These are phyloP conservation scores for Cyclotella kingstonii DNA, from an alignment of 108 stramenopile species.

Conservation along the genomic window DNA sequence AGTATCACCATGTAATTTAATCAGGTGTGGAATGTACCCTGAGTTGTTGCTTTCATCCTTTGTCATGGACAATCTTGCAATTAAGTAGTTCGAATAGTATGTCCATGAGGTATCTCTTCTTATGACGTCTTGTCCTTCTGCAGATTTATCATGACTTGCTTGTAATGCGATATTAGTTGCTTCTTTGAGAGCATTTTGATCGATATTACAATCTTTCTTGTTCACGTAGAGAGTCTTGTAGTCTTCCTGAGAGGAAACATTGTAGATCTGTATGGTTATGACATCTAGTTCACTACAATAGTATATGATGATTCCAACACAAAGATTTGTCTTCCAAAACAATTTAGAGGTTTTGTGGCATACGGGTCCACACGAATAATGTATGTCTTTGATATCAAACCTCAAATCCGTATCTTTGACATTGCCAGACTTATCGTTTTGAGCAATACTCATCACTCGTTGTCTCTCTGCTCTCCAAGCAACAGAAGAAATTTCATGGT, in stretches of 20 bases:
- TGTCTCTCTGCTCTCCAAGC: slow-evolving; percentile 45
- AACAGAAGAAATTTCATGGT: slow-evolving; percentile 35
- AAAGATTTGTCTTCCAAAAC: slow-evolving; percentile 41
- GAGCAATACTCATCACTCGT: slow-evolving; percentile 18
- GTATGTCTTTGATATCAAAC: slow-evolving; percentile 13
- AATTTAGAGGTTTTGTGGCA: slow-evolving; percentile 22
- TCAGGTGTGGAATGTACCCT: slow-evolving; percentile 2
- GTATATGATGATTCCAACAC: slow-evolving; percentile 24
- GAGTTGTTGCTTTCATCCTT: slow-evolving; percentile 6
- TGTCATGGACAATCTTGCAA: slow-evolving; percentile 16
- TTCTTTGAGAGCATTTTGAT: slow-evolving; percentile 21
- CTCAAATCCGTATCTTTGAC: slow-evolving; percentile 6
- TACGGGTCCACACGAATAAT: slow-evolving; percentile 19
- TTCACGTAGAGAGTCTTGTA: slow-evolving; percentile 26
- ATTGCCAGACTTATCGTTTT: not conserved
- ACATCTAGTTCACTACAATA: slow-evolving; percentile 31
- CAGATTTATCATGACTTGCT: slow-evolving; percentile 10
- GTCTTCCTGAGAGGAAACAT: slow-evolving; percentile 15
- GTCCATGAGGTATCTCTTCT: slow-evolving; percentile 11
- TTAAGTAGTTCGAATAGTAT: slow-evolving; percentile 20
- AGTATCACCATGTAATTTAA: slow-evolving; percentile 26
- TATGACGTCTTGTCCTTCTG: slow-evolving; percentile 5
- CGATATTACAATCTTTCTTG: slow-evolving; percentile 25
- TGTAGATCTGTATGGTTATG: slow-evolving; percentile 38
- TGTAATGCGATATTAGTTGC: slow-evolving; percentile 12